phyloP scores from a whole-genome alignment of 2,329 filamentous ascomycete species.

The Dendryphion nanum region DNA sequence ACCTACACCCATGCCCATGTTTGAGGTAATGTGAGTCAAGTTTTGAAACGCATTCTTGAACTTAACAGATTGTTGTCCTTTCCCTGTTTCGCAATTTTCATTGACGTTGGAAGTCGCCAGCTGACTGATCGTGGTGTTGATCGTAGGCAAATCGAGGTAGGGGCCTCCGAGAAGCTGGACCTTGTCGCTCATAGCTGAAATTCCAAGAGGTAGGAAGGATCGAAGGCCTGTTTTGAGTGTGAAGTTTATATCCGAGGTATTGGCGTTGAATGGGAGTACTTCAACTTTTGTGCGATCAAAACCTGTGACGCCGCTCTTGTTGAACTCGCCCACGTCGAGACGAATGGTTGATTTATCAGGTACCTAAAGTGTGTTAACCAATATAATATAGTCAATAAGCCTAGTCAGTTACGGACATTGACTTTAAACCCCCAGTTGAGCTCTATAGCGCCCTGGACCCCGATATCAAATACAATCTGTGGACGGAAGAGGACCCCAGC shows the following conservation, averaged over 20 bases:
- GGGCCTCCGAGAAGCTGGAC: conserved; percentile 4
- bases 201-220: conserved; percentile 4
- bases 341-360: conserved; percentile 9
- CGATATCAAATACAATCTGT: conserved; percentile 4
- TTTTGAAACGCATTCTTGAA: conserved; percentile 7
- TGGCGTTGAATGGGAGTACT: conserved; percentile 5
- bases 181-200: conserved; percentile 3
- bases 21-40: conserved; percentile 3
- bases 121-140: conserved; percentile 7
- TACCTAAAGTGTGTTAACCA: conserved; percentile 3
- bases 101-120: conserved; percentile 4
- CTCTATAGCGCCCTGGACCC: conserved; percentile 1
- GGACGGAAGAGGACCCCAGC: conserved; percentile 4
- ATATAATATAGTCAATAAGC: no score
- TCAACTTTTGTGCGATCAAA: conserved; percentile 3
- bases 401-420: conserved; percentile 2
- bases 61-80: background rate
- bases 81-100: conserved; percentile 5
- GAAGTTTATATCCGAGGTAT: conserved; percentile 5
- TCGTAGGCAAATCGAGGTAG: conserved; percentile 3
- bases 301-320: conserved; percentile 2
- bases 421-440: conserved; percentile 7
- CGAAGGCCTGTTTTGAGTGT: conserved; percentile 2
- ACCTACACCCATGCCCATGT: conserved; percentile 5
- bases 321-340: conserved; percentile 6